Evolutionary conservation across 257 asterid genomes (phyloP), one percentile per base, ranked within the genome.

Genomic region (Dorcoceras hygrometricum): DNA sequence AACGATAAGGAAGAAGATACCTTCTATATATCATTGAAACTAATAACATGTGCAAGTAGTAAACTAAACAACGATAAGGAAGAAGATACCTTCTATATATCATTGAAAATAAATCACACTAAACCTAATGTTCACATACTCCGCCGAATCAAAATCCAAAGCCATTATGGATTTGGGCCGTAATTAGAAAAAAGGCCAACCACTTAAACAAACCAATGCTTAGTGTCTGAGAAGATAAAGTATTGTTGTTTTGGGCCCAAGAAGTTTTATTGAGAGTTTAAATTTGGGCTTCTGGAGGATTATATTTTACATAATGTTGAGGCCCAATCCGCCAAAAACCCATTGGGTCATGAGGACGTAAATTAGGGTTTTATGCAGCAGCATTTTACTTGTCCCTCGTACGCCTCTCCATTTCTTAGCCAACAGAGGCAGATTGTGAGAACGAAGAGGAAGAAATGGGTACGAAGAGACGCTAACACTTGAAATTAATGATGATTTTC

Each of bases 361-460:
- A 62, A 46, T 68, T 68, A 74, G 78, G 78, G 64, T 63, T 57
- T 16, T 20, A 26, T 31, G n/a, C n/a, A 25, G 26, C 72, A 4
- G 36, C 43, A 8, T 22, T 29, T 31, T 27, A 26, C 59, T 36
- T 23, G 11, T 16, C 60, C n/a, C 62, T 26, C 23, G 10, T 31
- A 57, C 64, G 43, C 67, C 67, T 51, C 5, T 43, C 53, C 53
- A 16, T 16, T 20, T 16, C 53, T 20, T 20, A 46, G 53, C 20
- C 20, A 4, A 4, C 53, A 46, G 53, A 46, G 53, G 77, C 73
- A 23, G 77, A 60, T 32, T 16, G 70, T 36, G 61, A 67, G 65
- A 55, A 28, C 57, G 23, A 10, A 54, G 7, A 32, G 16, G 23
- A 7, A 8, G 62, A 61, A 71, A 75, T 75, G 80, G 80, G 80